Evolutionary conservation across 495 filamentous ascomycete genomes (phyloP).

Genomic region (Penicillium desertorum): DNA sequence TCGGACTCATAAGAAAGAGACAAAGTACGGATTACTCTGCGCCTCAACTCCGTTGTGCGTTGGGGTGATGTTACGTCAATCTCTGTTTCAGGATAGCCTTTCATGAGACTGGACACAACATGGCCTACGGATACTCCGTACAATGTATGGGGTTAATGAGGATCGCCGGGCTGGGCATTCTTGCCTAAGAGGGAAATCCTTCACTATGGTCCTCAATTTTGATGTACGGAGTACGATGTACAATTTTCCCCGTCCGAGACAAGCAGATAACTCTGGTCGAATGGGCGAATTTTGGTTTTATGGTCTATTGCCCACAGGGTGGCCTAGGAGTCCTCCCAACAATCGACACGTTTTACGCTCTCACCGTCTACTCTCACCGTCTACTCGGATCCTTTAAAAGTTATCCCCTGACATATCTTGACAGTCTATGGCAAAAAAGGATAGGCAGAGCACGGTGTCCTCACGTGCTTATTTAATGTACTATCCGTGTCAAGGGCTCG

Average conservation of each 20-base stretch:
- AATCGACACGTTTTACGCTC: not conserved
- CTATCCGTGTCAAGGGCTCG: not conserved
- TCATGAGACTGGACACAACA: not conserved
- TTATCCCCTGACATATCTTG: not conserved
- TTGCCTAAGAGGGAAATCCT: not conserved
- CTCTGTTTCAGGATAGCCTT: not conserved
- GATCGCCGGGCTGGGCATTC: conserved; percentile 5
- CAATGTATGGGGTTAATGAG: not conserved
- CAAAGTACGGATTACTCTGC: not conserved
- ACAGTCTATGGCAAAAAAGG: not conserved
- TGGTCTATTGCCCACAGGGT: not conserved
- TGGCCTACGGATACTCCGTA: not conserved
- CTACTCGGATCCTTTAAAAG: not conserved
- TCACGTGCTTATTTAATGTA: not conserved
- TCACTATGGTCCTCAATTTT: not conserved
- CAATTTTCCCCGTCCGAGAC: not conserved
- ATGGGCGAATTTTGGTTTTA: not conserved
- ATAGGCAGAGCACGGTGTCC: not conserved
- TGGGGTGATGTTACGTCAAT: not conserved
- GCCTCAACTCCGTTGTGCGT: too few species aligned
- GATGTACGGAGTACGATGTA: conserved; percentile 1
- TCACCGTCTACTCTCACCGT: conserved; percentile 2
- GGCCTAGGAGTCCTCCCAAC: not conserved
- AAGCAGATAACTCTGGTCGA: not conserved
- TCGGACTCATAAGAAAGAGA: not conserved